Conservation (phyloP, 73 alveolate genomes). For the Blepharisma japonicum region DNA sequence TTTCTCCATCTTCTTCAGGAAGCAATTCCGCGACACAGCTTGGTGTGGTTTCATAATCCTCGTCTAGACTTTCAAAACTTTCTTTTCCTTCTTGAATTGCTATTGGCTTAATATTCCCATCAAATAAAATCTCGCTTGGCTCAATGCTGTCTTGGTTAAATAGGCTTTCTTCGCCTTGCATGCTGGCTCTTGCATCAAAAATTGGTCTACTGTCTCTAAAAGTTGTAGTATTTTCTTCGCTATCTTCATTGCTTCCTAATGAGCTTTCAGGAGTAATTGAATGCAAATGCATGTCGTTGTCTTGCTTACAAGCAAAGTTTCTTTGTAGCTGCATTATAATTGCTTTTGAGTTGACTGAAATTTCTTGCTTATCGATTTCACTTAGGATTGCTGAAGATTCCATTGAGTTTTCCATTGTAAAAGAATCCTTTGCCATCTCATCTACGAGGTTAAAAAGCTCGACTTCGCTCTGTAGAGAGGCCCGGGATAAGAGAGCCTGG, state of each 20-base stretch:
- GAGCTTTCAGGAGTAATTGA: conserved; percentile 16
- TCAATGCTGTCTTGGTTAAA: too few relatives aligned
- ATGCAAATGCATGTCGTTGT: background rate
- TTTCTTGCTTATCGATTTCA: background rate
- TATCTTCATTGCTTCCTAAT: background rate
- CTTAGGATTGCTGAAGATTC: background rate
- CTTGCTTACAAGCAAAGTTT: background rate
- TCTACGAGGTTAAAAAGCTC: conserved; percentile 6
- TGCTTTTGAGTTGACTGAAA: conserved; percentile 13
- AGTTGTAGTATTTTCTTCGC: too few relatives aligned
- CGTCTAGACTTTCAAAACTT: too few relatives aligned
- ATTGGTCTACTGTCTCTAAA: too few relatives aligned
- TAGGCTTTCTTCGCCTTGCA: too few relatives aligned
- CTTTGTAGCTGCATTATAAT: background rate
- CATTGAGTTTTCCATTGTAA: background rate
- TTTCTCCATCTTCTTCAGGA: background rate
- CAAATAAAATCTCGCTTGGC: too few relatives aligned
- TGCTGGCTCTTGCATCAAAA: too few relatives aligned
- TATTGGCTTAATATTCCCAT: too few relatives aligned
- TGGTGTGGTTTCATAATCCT: too few relatives aligned
- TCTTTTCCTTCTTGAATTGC: too few relatives aligned
- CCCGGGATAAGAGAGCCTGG: background rate
- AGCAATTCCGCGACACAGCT: conserved; percentile 3
- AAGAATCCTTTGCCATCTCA: background rate
- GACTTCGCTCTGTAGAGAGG: background rate